Conservation (phyloP, 1,139 yeast species). For the Pneumocystis wakefieldiae region DNA sequence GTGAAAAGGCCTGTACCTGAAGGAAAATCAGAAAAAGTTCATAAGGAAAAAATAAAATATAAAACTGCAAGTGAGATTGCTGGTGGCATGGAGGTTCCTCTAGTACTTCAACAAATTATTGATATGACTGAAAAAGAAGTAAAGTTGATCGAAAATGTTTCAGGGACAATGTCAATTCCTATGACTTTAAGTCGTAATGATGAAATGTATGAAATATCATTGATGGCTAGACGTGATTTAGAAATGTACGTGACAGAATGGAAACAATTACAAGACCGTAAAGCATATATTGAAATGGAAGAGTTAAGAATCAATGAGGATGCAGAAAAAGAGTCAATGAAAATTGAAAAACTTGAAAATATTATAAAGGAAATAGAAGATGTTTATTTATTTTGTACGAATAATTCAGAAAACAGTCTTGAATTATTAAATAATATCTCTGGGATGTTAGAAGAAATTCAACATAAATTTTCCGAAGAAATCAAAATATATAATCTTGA, state of each 20-base stretch:
- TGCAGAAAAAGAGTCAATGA: constrained; percentile 14
- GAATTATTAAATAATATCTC: constrained; percentile 11
- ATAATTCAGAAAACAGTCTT: not conserved
- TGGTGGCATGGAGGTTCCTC: constrained; percentile 27
- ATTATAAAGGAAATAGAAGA: constrained; percentile 3
- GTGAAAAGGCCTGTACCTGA: not conserved
- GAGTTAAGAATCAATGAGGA: constrained; percentile 15
- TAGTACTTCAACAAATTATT: constrained; percentile 21
- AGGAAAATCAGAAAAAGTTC: constrained; percentile 15
- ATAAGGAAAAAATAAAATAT: constrained; percentile 19
- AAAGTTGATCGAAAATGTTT: constrained; percentile 8
- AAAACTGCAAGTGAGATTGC: constrained; percentile 30
- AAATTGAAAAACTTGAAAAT: constrained; percentile 11
- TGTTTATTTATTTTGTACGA: not conserved
- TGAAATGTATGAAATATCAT: constrained; percentile 14
- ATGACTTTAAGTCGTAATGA: constrained; percentile 5
- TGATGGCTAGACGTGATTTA: constrained; percentile 20
- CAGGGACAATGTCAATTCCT: constrained; percentile 2
- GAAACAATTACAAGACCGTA: constrained; percentile 18
- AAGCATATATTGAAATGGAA: constrained; percentile 17
- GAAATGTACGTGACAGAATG: constrained; percentile 20
- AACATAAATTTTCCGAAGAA: constrained; percentile 18
- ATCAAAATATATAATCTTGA: constrained; percentile 16
- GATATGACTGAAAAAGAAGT: constrained; percentile 20
- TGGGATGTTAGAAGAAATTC: constrained; percentile 18